A percentile compares a stretch with the other conserved stretches of the same genome.
phyloP scores from a whole-genome alignment of 2,329 filamentous ascomycete genomes.

The Pseudonectria foliicola region DNA sequence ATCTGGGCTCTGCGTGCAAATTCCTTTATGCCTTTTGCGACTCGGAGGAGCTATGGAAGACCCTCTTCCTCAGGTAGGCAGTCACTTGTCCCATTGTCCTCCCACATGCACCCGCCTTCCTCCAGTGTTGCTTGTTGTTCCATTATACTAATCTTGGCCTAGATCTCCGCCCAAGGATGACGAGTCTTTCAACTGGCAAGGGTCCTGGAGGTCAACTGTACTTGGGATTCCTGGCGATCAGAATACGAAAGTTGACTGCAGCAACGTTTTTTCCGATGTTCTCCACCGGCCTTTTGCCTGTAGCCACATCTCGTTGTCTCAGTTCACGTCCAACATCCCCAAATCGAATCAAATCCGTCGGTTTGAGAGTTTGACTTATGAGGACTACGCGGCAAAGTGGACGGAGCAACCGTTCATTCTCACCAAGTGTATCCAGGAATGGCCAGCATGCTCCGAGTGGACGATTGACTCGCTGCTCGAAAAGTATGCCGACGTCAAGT shows the following conservation, averaged over 20 bases:
- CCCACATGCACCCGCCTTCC: background rate
- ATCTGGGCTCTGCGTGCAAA: slow-evolving; percentile 71
- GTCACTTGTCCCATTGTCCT: too few relatives aligned
- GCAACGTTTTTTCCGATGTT: slow-evolving; percentile 79
- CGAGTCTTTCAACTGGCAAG: slow-evolving; percentile 53
- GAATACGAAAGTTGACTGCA: slow-evolving; percentile 60
- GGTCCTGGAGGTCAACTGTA: slow-evolving; percentile 77
- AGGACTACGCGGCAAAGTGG: slow-evolving; percentile 71
- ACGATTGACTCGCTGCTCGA: slow-evolving; percentile 57
- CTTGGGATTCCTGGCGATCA: slow-evolving; percentile 48
- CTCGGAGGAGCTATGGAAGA: slow-evolving; percentile 84
- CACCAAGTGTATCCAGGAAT: slow-evolving; percentile 70
- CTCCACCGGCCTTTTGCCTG: slow-evolving; percentile 88
- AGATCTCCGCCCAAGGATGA: slow-evolving; percentile 26
- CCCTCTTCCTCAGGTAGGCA: slow-evolving; percentile 74
- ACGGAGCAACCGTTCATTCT: slow-evolving; percentile 79
- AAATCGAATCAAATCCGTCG: slow-evolving; percentile 63
- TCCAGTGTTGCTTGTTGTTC: slow-evolving; percentile 4
- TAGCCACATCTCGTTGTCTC: slow-evolving; percentile 62
- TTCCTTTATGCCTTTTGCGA: slow-evolving; percentile 80
- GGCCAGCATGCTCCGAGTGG: slow-evolving; percentile 75
- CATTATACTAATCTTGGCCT: slow-evolving; percentile 9
- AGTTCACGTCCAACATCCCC: slow-evolving; percentile 67
- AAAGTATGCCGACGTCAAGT: slow-evolving; percentile 60
- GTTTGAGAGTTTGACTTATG: slow-evolving; percentile 58